Evolutionary conservation across 495 filamentous ascomycete genomes (phyloP).

Genomic region (Trichoderma parareesei): DNA sequence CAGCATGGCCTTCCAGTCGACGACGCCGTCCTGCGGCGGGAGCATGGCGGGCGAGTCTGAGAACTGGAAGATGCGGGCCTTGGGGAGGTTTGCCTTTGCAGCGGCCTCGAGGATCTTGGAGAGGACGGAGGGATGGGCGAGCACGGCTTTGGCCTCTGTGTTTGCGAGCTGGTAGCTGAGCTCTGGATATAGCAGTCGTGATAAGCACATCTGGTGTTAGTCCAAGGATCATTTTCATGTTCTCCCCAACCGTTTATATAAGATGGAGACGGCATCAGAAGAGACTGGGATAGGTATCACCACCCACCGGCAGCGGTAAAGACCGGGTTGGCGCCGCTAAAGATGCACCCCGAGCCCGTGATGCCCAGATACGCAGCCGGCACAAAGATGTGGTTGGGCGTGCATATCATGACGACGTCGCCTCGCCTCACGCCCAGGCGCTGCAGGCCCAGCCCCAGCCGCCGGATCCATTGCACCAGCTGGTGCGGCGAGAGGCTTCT

Average conservation of each 20-base stretch:
- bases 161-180: conserved; percentile 68
- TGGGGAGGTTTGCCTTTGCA: conserved; percentile 51
- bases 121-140: conserved; percentile 49
- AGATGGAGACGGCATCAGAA: neutral
- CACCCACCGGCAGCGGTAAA: conserved; percentile 48
- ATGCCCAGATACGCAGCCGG: conserved; percentile 64
- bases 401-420: conserved; percentile 67
- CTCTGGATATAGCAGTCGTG: conserved; percentile 21
- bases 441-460: conserved; percentile 62
- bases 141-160: conserved; percentile 55
- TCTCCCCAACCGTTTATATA: neutral
- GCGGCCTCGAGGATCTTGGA: conserved; percentile 62
- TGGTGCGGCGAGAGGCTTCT: conserved; percentile 3
- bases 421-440: conserved; percentile 56
- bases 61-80: conserved; percentile 34
- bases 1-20: conserved; percentile 23
- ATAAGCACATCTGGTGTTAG: no score
- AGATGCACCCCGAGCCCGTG: conserved; percentile 70
- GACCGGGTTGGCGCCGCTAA: conserved; percentile 72
- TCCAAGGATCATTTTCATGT: no score
- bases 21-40: conserved; percentile 22
- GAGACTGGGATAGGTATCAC: neutral
- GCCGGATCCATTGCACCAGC: conserved; percentile 18
- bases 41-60: conserved; percentile 35
- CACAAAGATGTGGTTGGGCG: conserved; percentile 65